These are phyloP conservation scores for Saccharata proteae DNA, from an alignment of 2,329 filamentous ascomycete species.

Conservation along the genomic window DNA sequence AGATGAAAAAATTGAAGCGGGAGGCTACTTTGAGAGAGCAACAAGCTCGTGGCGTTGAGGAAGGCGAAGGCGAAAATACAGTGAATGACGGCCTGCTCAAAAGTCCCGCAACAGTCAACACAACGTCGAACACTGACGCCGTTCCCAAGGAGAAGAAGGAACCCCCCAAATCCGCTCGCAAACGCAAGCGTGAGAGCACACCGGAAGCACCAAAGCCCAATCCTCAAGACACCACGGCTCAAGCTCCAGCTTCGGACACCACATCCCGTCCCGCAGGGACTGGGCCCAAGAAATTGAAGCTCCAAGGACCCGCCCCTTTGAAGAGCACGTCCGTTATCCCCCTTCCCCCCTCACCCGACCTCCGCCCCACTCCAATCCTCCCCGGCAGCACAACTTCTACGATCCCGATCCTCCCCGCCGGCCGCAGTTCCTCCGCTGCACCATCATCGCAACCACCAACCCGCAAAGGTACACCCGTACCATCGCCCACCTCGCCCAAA, in stretches of 20 bases:
- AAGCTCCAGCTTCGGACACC: conserved; percentile 18
- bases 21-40: conserved; percentile 43
- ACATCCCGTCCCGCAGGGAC: conserved; percentile 15
- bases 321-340: conserved; percentile 10
- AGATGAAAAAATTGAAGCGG: conserved; percentile 62
- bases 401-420: conserved; percentile 34
- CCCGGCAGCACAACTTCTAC: conserved; percentile 16
- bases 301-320: conserved; percentile 12
- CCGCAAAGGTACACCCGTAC: conserved; percentile 2
- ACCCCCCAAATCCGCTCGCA: conserved; percentile 23
- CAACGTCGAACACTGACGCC: conserved; percentile 4
- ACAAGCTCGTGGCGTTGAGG: conserved; percentile 31
- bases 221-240: conserved; percentile 12
- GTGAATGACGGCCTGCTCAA: too few species aligned
- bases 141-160: conserved; percentile 5
- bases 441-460: conserved; percentile 5
- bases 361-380: conserved; percentile 1
- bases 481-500: background rate
- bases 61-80: conserved; percentile 24
- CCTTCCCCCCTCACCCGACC: conserved; percentile 11
- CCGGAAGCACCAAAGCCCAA: conserved; percentile 17
- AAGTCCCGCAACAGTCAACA: too few species aligned
- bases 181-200: conserved; percentile 44
- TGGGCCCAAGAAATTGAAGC: conserved; percentile 17
- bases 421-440: conserved; percentile 15